Percentiles rank a stretch among this genome's conserved stretches.
Conservation (phyloP, 2,329 filamentous ascomycete species). For the Ilyonectria destructans region DNA sequence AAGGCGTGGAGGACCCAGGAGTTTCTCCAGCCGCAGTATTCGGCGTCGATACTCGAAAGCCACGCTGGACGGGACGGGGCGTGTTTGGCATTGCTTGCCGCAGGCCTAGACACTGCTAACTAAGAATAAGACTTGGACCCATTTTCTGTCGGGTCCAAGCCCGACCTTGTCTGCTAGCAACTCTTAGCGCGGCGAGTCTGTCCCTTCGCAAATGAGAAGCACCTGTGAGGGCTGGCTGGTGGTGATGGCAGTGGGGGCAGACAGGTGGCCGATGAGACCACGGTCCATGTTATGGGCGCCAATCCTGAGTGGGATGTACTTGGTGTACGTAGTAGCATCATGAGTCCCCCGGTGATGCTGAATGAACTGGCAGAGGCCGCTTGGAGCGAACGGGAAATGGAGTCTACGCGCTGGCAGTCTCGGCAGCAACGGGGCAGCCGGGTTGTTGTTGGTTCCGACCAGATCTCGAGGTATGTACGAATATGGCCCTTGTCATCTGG, state of each 20-base stretch:
- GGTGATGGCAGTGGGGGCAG: slow-evolving; percentile 22
- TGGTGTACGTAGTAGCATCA: slow-evolving; percentile 15
- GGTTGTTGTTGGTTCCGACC: neutral
- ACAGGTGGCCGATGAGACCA: slow-evolving; percentile 25
- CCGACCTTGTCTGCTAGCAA: slow-evolving; percentile 28
- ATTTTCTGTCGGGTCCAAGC: slow-evolving; percentile 31
- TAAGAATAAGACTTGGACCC: slow-evolving; percentile 33
- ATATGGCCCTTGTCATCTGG: neutral
- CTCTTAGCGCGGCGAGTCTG: slow-evolving; percentile 21
- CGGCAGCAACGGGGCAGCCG: slow-evolving; percentile 29
- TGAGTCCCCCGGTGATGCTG: slow-evolving; percentile 25
- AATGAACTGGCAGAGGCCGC: slow-evolving; percentile 22
- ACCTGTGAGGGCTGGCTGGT: slow-evolving; percentile 15
- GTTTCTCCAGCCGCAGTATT: slow-evolving; percentile 33
- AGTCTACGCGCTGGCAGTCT: slow-evolving; percentile 33
- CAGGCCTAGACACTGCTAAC: slow-evolving; percentile 26
- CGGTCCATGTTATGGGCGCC: slow-evolving; percentile 20
- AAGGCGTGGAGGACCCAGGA: slow-evolving; percentile 28
- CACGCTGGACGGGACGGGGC: slow-evolving; percentile 41
- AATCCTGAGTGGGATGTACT: slow-evolving; percentile 31
- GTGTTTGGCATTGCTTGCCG: slow-evolving; percentile 42
- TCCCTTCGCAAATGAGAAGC: slow-evolving; percentile 28
- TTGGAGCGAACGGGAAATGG: slow-evolving; percentile 21
- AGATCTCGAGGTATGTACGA: slow-evolving; percentile 17
- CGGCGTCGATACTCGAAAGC: slow-evolving; percentile 23